Base-by-base conservation (phyloP, 805 yeast genomes). In the Lipomyces sp. region DNA sequence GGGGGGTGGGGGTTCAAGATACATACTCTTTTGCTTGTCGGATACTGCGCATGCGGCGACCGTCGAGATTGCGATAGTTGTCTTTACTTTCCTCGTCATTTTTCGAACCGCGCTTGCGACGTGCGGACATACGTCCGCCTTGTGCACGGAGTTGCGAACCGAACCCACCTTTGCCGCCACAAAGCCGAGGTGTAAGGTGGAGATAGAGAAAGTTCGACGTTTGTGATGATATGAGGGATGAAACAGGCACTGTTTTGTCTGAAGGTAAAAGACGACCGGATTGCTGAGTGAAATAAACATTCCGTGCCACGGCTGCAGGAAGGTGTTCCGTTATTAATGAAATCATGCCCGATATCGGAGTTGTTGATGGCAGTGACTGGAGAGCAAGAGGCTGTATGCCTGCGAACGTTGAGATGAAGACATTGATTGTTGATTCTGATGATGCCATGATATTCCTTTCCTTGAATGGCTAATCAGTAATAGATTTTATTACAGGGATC, bases 131-230 rank as follows among this genome's bases (percentile, higher is more conserved):
- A 33, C 75, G 71, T 1, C 79, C 80, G 2, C 82, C 84, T 62
- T 78, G 80, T 3, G 80, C 80, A 50, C 79, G 77, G 60, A 83
- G 72, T 69, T 78, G 73, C 18, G 80, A 75, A 0, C 85, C 85
- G 71, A 83, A 80, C 2, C 85, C 86, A 30, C 86, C 86, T 74
- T 83, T 83, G n/a, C 86, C 86, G 6, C 86, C 86, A 48, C 57
- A 50, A 29, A 68, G n/a, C 4, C 70, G 60, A 15, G 53, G 56
- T 30, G 54, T 63, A 11, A 66, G 1, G 4, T 64, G 66, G 48
- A 65, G 37, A 4, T 15, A 13, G 11, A 56, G 6, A 4, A 54
- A 35, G 39, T 13, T 15, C 13, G 58, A 30, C 7, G 30, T 33
- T 2, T 8, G 11, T 4, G 18, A 4, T 10, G 51, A 4, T 10